These are phyloP conservation scores for Ustilago trichophora DNA, from an alignment of 1,284 basidiomycete species.

Conservation along the genomic window DNA sequence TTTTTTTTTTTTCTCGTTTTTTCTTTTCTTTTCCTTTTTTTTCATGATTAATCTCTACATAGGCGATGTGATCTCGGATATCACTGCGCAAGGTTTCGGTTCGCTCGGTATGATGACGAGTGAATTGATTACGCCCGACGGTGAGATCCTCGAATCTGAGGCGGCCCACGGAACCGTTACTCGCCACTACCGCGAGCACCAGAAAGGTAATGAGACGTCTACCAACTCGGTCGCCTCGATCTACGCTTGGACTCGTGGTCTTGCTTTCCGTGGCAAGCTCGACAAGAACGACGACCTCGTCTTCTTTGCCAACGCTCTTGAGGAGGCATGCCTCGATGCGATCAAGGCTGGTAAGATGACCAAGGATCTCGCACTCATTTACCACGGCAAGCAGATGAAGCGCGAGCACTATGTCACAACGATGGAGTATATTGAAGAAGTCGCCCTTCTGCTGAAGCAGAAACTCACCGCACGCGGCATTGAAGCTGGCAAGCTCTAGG, in stretches of 20 bases:
- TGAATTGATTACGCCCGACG: constrained; percentile 95
- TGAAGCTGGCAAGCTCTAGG: constrained; percentile 57
- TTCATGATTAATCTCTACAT: background rate
- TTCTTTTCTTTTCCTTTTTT: too few relatives aligned
- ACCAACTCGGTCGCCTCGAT: constrained; percentile 99
- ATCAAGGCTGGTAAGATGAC: constrained; percentile 97
- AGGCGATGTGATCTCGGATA: constrained; percentile 52
- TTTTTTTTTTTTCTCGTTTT: too few relatives aligned
- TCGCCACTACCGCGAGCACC: constrained; percentile 94
- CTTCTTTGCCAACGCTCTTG: constrained; percentile 82
- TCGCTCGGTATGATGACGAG: constrained; percentile 97
- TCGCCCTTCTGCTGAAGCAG: constrained; percentile 52
- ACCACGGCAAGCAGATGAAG: constrained; percentile 80
- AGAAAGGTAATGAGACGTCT: constrained; percentile 84
- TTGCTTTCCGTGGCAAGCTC: constrained; percentile 87
- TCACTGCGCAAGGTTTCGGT: constrained; percentile 77
- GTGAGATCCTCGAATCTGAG: constrained; percentile 78
- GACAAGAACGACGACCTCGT: constrained; percentile 82
- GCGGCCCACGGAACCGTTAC: constrained; percentile 75
- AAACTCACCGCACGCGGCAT: constrained; percentile 52
- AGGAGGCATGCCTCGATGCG: constrained; percentile 86
- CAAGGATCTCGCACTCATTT: constrained; percentile 87
- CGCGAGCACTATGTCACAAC: constrained; percentile 65
- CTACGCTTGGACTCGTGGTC: constrained; percentile 97
- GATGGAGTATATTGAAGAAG: constrained; percentile 63